Evolutionary conservation across 352 stramenopile species (phyloP).

Genomic region (Blastocystis sp.): DNA sequence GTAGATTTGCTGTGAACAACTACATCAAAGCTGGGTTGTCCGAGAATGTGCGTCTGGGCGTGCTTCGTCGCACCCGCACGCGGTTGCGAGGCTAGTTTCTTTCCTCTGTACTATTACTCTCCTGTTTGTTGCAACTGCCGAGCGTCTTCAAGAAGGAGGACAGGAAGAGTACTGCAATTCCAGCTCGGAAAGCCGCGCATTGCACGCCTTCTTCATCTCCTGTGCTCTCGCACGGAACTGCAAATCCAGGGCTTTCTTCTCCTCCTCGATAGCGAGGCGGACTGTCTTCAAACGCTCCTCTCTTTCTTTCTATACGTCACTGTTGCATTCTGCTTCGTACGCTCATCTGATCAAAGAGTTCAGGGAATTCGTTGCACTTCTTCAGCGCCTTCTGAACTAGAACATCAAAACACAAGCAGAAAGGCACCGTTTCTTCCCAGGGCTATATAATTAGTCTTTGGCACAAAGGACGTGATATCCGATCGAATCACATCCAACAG

Average conservation of each 20-base stretch:
- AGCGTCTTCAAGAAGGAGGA: neutral
- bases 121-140: neutral
- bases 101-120: neutral
- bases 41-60: constrained; percentile 41
- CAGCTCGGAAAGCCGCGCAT: neutral
- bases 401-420: constrained; percentile 19
- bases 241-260: constrained; percentile 42
- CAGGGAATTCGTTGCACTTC: constrained; percentile 48
- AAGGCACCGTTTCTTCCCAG: constrained; percentile 35
- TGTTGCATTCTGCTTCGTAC: neutral
- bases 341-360: constrained; percentile 27
- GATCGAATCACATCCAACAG: constrained; percentile 40
- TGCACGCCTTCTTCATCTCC: constrained; percentile 32
- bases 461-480: neutral
- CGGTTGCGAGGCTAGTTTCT: constrained; percentile 2
- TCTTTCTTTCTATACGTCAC: constrained; percentile 8
- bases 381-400: constrained; percentile 61
- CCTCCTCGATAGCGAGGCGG: constrained; percentile 22
- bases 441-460: constrained; percentile 48
- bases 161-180: neutral
- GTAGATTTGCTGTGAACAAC: constrained; percentile 46
- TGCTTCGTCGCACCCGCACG: neutral
- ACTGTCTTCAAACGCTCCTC: neutral
- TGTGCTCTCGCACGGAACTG: constrained; percentile 16
- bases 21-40: constrained; percentile 40